Base-by-base conservation (phyloP, 768 basidiomycete genomes). In the Phallus indusiatus region DNA sequence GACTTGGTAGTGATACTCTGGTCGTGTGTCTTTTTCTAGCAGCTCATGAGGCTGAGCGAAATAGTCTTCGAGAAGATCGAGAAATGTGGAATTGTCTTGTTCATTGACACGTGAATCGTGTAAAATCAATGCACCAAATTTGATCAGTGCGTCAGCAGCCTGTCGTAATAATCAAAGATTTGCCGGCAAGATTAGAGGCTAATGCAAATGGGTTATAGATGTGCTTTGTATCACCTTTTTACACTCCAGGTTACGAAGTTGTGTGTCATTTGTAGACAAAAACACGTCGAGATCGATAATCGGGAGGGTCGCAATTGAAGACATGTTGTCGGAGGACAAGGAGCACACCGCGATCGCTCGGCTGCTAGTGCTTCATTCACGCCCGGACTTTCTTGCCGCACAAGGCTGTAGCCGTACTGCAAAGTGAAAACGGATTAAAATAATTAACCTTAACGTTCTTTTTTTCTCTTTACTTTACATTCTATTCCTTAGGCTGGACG, bases 1-100 rank as follows among this genome's bases (percentile, higher is more conserved):
- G 47, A 92, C 85, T 72, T 97, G 94, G 71, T 92, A 97, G 57
- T 88, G 84, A 11, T 90, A 74, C 64, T 96, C 90, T 0, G 91
- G 90, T 17, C 84, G 81, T 68, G 90, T 85, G 62, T 97, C 94
- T 63, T 81, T n/a, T 74, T 79, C 76, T 57, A 97, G 74, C 0
- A 75, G 76, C 1, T 73, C 72, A 35, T 76, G 67, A 0, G 85
- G 78, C 68, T 93, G 93, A 7, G 79, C 77, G 67, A 98, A 98
- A 71, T 98, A 98, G 70, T 94, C 91, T 69, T 98, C 94, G 47
- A 94, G 77, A 51, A 95, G 76, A 73, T 96, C 88, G 46, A 98
- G 79, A 69, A 97, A 97, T 11, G 74, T 73, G 33, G n/a, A 68
- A 69, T 98, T 97, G 70, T 92, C 88, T 21, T 82, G 75, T 66